Conservation (phyloP, 257 asterid genomes). For the Coffea eugenioides region DNA sequence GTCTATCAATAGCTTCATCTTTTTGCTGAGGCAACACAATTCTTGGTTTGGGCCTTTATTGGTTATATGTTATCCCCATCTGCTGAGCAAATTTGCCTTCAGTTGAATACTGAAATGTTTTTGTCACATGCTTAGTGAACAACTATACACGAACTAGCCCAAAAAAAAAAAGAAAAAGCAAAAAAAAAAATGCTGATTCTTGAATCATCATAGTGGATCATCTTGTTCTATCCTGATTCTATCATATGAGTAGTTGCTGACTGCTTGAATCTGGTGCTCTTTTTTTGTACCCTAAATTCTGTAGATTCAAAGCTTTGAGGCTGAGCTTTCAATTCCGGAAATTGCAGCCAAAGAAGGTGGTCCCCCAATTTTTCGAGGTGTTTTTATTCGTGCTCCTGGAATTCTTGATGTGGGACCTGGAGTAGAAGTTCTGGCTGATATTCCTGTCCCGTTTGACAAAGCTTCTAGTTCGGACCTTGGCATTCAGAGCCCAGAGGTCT, state of each 20-base stretch:
- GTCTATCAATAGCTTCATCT: neutral
- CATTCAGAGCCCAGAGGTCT: constrained; percentile 46
- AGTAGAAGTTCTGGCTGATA: constrained; percentile 78
- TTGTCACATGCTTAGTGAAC: neutral
- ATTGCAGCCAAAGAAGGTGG: constrained; percentile 88
- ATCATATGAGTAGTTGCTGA: neutral
- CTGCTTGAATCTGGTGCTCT: neutral
- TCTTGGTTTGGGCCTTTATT: neutral
- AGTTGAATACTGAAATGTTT: neutral
- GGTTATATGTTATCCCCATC: neutral
- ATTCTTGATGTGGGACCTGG: constrained; percentile 92
- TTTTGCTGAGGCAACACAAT: neutral
- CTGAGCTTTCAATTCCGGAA: constrained; percentile 74
- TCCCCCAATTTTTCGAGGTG: constrained; percentile 78
- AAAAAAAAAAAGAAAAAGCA: too few species aligned
- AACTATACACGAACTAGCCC: too few species aligned
- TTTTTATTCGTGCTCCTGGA: constrained; percentile 89
- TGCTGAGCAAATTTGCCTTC: neutral
- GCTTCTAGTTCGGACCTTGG: constrained; percentile 31
- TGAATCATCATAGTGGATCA: neutral
- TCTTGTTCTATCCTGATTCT: neutral
- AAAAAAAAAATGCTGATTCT: too few species aligned
- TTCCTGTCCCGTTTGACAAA: constrained; percentile 47
- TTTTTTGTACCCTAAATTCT: neutral
- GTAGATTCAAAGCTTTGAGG: constrained; percentile 94